Conservation (phyloP, 148 eudicot genomes). For the Cornus kousa region DNA sequence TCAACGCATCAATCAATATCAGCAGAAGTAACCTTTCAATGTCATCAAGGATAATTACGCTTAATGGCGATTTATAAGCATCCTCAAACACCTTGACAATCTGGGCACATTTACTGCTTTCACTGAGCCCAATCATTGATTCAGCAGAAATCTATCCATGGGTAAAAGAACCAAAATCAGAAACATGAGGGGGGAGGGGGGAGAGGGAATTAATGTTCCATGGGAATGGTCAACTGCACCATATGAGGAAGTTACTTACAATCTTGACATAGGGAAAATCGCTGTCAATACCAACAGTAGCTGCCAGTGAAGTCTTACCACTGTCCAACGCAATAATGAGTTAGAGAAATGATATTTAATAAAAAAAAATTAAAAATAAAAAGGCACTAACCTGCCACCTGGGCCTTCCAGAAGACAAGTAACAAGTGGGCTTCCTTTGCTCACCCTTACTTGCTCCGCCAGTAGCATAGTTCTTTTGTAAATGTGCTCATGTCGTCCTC, state of each 20-base stretch:
- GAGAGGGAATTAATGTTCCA: not conserved
- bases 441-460: constrained; percentile 88
- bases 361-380: not conserved
- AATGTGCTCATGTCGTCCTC: constrained; percentile 86
- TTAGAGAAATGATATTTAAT: not conserved
- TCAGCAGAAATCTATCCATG: constrained; percentile 67
- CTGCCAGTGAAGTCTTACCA: constrained; percentile 90
- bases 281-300: constrained; percentile 93
- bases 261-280: constrained; percentile 94
- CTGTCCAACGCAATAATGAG: constrained; percentile 31
- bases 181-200: not conserved
- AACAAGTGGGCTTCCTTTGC: constrained; percentile 90
- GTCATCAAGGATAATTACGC: constrained; percentile 85
- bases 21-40: constrained; percentile 68
- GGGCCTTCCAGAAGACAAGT: constrained; percentile 97
- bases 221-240: constrained; percentile 6
- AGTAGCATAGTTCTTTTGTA: constrained; percentile 80
- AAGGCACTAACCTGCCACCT: constrained; percentile 67
- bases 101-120: constrained; percentile 70
- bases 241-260: constrained; percentile 36
- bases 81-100: constrained; percentile 63
- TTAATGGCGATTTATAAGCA: constrained; percentile 68
- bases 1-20: not conserved
- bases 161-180: not conserved
- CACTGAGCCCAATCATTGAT: constrained; percentile 80